Evolutionary conservation across 1,139 yeast genomes (phyloP).

Genomic region (Yamadazyma atmosphaerica): DNA sequence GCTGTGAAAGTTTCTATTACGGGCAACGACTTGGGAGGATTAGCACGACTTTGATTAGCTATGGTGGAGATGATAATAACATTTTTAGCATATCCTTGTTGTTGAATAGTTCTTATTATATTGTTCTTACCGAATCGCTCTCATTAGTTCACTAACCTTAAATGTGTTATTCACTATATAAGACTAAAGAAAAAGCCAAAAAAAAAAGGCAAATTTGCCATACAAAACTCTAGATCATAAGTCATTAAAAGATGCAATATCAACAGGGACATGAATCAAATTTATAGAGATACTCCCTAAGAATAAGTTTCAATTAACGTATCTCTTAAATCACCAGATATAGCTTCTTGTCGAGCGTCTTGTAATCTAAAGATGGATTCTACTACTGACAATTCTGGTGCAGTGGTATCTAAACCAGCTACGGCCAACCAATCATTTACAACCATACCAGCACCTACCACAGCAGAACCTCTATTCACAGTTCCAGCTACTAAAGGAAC

Average conservation of each 20-base stretch:
- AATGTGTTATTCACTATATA: not conserved
- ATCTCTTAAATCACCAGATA: conserved; percentile 82
- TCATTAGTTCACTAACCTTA: too few species aligned
- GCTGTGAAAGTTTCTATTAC: not conserved
- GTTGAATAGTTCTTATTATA: too few species aligned
- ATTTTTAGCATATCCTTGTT: too few species aligned
- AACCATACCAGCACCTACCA: conserved; percentile 98
- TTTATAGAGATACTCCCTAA: conserved; percentile 13
- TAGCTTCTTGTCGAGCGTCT: conserved; percentile 85
- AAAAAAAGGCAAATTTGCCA: not conserved
- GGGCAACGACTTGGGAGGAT: too few species aligned
- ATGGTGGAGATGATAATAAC: too few species aligned
- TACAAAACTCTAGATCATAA: conserved; percentile 1
- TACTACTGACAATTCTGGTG: conserved; percentile 95
- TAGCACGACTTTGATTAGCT: too few species aligned
- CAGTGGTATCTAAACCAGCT: conserved; percentile 95
- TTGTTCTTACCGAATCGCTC: too few species aligned
- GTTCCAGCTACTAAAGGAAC: conserved; percentile 99
- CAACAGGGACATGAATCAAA: not conserved
- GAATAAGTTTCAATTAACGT: conserved; percentile 86
- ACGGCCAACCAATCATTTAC: conserved; percentile 99
- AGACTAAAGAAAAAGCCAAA: not conserved
- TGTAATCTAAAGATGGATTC: conserved; percentile 94
- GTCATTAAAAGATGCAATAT: conserved; percentile 1
- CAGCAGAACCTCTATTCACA: conserved; percentile 95